A percentile compares a stretch with the other conserved stretches of the same genome.
Evolutionary conservation across 352 stramenopile genomes (phyloP).

Genomic region (Pythium brassicae): DNA sequence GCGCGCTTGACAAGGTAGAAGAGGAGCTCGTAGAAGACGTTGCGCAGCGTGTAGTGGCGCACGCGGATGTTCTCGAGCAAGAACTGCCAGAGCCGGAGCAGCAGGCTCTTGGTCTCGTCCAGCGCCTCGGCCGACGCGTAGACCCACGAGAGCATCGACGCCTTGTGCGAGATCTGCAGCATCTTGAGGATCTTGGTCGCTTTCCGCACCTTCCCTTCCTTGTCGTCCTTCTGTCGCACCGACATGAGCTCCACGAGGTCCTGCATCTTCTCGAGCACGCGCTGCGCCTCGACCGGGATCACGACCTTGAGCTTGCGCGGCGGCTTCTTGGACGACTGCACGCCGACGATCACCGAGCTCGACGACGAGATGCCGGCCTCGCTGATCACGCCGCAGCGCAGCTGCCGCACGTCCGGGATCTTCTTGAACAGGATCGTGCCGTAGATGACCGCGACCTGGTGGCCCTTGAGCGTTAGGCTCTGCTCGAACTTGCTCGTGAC

Average conservation of each 20-base stretch:
- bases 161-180: conserved; percentile 87
- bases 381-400: conserved; percentile 84
- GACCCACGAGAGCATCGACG: conserved; percentile 87
- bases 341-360: conserved; percentile 83
- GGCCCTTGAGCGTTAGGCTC: conserved; percentile 80
- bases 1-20: conserved; percentile 88
- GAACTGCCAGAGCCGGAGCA: conserved; percentile 85
- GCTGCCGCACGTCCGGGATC: conserved; percentile 84
- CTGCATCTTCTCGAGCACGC: conserved; percentile 88
- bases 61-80: conserved; percentile 88
- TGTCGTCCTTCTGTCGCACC: conserved; percentile 85
- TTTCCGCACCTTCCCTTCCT: conserved; percentile 87
- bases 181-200: conserved; percentile 89
- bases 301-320: conserved; percentile 72
- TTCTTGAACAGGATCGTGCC: conserved; percentile 86
- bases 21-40: conserved; percentile 87
- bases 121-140: conserved; percentile 78
- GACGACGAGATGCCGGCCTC: conserved; percentile 86
- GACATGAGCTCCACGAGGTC: conserved; percentile 85
- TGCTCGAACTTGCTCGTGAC: conserved; percentile 86
- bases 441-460: conserved; percentile 85
- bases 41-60: conserved; percentile 85
- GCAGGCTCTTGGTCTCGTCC: conserved; percentile 84
- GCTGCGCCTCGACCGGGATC: conserved; percentile 81
- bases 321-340: conserved; percentile 50